A percentile compares a stretch with the other conserved stretches of the same genome.
phyloP scores from a whole-genome alignment of 805 yeast genomes.

The Ogataea degrootiae region DNA sequence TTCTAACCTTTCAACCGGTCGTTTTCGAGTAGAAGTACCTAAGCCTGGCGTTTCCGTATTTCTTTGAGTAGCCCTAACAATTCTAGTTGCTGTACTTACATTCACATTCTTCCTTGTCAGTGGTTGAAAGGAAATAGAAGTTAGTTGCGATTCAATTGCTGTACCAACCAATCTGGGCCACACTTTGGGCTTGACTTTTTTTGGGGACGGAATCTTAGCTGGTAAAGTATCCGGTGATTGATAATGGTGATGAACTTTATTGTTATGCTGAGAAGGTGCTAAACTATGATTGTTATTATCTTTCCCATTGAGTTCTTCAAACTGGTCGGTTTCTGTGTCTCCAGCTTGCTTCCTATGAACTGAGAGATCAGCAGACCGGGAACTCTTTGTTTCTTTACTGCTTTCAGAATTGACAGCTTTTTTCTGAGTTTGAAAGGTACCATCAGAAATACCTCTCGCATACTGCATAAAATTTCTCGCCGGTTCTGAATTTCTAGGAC shows the following conservation, averaged over 20 bases:
- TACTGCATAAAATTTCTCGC: conserved; percentile 19
- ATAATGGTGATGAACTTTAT: not conserved
- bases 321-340: not conserved
- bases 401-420: not conserved
- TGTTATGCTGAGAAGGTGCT: not conserved
- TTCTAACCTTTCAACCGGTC: conserved; percentile 1
- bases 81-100: not conserved
- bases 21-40: not conserved
- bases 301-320: not conserved
- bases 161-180: conserved; percentile 47
- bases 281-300: not conserved
- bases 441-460: conserved; percentile 15
- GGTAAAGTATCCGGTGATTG: not conserved
- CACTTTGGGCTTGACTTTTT: conserved; percentile 38
- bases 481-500: conserved; percentile 25
- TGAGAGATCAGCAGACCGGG: not conserved
- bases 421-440: conserved; percentile 17
- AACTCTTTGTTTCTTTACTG: not conserved
- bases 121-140: not conserved
- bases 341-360: no score
- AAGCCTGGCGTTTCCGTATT: no score
- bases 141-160: conserved; percentile 34
- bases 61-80: no score
- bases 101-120: not conserved
- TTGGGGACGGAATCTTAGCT: conserved; percentile 49